Base-by-base conservation (phyloP, 2,329 filamentous ascomycete genomes). In the Diaporthe sp. region DNA sequence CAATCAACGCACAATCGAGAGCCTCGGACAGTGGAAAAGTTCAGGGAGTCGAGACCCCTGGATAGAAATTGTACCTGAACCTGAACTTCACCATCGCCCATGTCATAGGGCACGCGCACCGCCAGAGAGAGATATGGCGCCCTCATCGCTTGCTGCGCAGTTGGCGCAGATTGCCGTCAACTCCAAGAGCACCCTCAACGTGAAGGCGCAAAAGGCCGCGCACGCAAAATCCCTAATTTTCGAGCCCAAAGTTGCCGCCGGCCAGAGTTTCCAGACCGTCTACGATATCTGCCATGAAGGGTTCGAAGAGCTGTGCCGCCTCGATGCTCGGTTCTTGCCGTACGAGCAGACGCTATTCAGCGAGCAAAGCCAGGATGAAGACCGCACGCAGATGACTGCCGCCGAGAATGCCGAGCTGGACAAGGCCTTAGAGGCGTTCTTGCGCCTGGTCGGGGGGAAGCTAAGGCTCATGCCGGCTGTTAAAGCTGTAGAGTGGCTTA, bases 211-310 rank as follows among this genome's bases (percentile, higher is more conserved):
- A 86, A 96, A 95, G 85, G 92, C 94, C 77, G 92, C 95, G 78
- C 97, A 99, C 86, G 95, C 95, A 78, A 96, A 98, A 85, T 99
- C 97, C 72, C 87, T 99, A 77, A 94, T 99, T 76, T 99, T 98
- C 87, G 96, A 98, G 80, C 90, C 94, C 76, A 92, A 92, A 82
- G 89, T 96, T 80, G 97, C 97, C 70, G 93, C 94, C 8, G 92
- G 92, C 22, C 97, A 99, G 86, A 97, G 93, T 81, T 98, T 96
- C 84, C 94, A 98, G 82, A 94, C 93, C 6, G 90, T 99, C 75
- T 98, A 94, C 83, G 91, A 94, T 74, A 91, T 98, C 83, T 98
- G 96, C 82, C 88, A 92, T 79, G 94, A 98, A 81, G 97, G 96
- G 2, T 99, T 96, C 81, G 92, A 95, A 78, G 97, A 99, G 81